Percentiles rank a stretch among this genome's conserved stretches.
Evolutionary conservation across 2,329 filamentous ascomycete genomes (phyloP).

Genomic region (Ophiocordyceps camponoti-rufipedis): DNA sequence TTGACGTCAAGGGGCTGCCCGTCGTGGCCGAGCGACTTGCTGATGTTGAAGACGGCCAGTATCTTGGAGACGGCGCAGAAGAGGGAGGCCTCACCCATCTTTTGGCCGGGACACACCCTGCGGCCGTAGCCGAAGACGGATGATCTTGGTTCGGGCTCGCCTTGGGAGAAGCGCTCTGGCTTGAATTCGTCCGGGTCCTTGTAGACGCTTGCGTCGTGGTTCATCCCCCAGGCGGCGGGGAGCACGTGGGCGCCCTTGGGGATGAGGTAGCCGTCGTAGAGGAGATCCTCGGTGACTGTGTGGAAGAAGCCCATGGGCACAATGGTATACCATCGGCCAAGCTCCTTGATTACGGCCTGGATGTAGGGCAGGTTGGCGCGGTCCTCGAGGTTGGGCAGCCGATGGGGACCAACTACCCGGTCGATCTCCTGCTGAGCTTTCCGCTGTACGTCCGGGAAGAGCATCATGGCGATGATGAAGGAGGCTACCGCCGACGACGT

Average conservation of each 20-base stretch:
- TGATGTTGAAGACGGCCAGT: slow-evolving; percentile 17
- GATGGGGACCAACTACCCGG: slow-evolving; percentile 19
- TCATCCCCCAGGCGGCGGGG: slow-evolving; percentile 13
- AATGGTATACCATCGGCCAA: slow-evolving; percentile 12
- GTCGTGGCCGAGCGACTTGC: slow-evolving; percentile 8
- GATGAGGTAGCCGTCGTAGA: slow-evolving; percentile 7
- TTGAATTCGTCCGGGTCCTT: slow-evolving; percentile 17
- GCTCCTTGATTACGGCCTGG: slow-evolving; percentile 12
- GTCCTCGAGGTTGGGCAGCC: slow-evolving; percentile 24
- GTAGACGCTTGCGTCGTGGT: slow-evolving; percentile 53
- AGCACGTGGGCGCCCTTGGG: slow-evolving; percentile 11
- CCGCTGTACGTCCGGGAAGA: slow-evolving; percentile 22
- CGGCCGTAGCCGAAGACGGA: slow-evolving; percentile 18
- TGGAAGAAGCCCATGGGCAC: slow-evolving; percentile 19
- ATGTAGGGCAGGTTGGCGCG: slow-evolving; percentile 24
- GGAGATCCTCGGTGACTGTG: slow-evolving; percentile 12
- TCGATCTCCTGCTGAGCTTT: slow-evolving; percentile 23
- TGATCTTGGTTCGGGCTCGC: slow-evolving; percentile 9
- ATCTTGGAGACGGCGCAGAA: slow-evolving; percentile 19
- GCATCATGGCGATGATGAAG: slow-evolving; percentile 27
- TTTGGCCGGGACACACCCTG: slow-evolving; percentile 14
- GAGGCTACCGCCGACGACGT: background rate
- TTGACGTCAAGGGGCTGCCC: slow-evolving; percentile 16
- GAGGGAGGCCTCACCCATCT: slow-evolving; percentile 12
- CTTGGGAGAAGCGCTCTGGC: slow-evolving; percentile 13